These are phyloP conservation scores for Taiwanofungus camphoratus DNA, from an alignment of 1,284 basidiomycete genomes.

Conservation along the genomic window DNA sequence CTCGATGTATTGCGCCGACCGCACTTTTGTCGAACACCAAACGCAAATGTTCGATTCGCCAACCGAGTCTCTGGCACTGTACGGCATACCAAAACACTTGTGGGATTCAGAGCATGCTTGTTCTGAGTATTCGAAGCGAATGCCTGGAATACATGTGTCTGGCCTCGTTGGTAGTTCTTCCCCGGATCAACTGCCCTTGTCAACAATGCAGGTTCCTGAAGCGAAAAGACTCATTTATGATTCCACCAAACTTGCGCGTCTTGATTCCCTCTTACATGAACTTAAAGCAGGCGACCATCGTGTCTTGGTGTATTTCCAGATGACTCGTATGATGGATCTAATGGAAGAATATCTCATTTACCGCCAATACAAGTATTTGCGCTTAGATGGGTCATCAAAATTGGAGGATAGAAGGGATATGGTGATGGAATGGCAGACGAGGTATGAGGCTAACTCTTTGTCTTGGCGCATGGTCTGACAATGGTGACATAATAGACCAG, in stretches of 20 bases:
- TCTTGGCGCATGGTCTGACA: neutral
- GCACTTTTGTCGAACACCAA: slow-evolving; percentile 77
- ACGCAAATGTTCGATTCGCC: slow-evolving; percentile 58
- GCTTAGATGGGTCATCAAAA: slow-evolving; percentile 93
- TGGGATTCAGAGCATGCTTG: slow-evolving; percentile 59
- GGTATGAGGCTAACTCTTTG: slow-evolving; percentile 42
- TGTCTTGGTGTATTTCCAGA: slow-evolving; percentile 98
- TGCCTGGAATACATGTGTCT: slow-evolving; percentile 59
- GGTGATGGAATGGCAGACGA: slow-evolving; percentile 99
- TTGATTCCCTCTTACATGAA: slow-evolving; percentile 87
- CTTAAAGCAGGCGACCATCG: slow-evolving; percentile 93
- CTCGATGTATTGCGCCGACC: slow-evolving; percentile 67
- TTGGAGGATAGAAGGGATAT: slow-evolving; percentile 97
- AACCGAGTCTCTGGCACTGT: slow-evolving; percentile 72
- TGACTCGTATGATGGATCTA: slow-evolving; percentile 99
- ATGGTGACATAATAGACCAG: slow-evolving; percentile 51
- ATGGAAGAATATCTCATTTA: slow-evolving; percentile 99
- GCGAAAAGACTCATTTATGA: slow-evolving; percentile 96
- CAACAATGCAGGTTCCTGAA: slow-evolving; percentile 91
- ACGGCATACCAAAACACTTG: slow-evolving; percentile 75
- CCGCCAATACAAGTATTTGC: slow-evolving; percentile 96
- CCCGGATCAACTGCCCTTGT: slow-evolving; percentile 72
- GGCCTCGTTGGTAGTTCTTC: slow-evolving; percentile 74
- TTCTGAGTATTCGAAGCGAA: slow-evolving; percentile 39
- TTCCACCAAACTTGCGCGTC: slow-evolving; percentile 90